Conservation (phyloP, 1,284 basidiomycete species). For the Ceratobasidium sp. region DNA sequence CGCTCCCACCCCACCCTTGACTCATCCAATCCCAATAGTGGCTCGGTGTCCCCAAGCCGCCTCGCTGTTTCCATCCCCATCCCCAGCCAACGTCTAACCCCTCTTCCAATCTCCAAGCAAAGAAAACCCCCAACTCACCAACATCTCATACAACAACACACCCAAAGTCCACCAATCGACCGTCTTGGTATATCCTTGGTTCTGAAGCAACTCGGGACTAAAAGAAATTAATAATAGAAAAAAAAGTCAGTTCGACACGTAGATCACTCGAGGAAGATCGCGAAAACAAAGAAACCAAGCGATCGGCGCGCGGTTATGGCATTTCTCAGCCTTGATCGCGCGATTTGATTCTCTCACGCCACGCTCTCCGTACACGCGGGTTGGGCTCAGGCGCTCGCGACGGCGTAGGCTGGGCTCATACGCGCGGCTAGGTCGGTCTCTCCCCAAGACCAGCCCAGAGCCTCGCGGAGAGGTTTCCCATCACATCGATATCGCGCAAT, state of each 20-base stretch:
- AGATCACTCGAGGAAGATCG: constrained; percentile 17
- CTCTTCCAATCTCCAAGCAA: neutral
- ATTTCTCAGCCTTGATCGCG: neutral
- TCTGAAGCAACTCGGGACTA: constrained; percentile 90
- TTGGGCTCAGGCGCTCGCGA: constrained; percentile 15
- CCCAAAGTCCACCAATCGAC: constrained; percentile 99
- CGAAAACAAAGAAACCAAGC: neutral
- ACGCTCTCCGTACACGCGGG: neutral
- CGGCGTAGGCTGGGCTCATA: neutral
- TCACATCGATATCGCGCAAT: too few relatives aligned
- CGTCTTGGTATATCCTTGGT: constrained; percentile 98
- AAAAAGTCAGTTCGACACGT: constrained; percentile 4
- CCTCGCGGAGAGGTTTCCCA: neutral
- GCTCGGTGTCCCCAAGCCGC: neutral
- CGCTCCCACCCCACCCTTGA: neutral
- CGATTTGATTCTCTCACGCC: constrained; percentile 16
- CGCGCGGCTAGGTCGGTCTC: neutral
- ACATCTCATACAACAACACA: constrained; percentile 98
- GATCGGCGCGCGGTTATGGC: neutral
- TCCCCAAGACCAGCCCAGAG: constrained; percentile 8
- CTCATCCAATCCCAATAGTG: neutral
- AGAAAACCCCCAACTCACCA: constrained; percentile 65
- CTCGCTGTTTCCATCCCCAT: neutral
- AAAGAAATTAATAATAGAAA: neutral
- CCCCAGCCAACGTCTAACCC: neutral